Conservation (phyloP, 2,329 filamentous ascomycete species). For the Fusarium sambucinum region DNA sequence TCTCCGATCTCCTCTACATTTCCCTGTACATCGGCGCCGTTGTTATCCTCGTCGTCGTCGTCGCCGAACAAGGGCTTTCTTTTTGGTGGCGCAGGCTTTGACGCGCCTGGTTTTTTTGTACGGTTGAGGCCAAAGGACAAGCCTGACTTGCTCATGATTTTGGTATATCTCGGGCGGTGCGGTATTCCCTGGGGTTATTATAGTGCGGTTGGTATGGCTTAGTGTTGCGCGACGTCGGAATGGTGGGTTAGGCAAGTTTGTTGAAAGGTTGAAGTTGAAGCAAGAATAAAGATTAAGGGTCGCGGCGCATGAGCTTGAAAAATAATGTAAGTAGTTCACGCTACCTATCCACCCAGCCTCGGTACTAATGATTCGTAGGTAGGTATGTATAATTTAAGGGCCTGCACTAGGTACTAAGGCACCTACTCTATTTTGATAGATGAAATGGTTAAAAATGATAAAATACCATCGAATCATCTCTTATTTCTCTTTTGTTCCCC, state of each 20-base stretch:
- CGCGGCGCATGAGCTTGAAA: neutral
- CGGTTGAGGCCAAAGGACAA: constrained; percentile 70
- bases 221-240: constrained; percentile 9
- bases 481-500: neutral
- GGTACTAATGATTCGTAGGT: neutral
- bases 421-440: neutral
- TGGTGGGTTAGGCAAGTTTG: neutral
- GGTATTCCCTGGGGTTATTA: neutral
- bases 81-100: constrained; percentile 63
- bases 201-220: neutral
- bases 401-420: too few species aligned
- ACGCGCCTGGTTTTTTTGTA: constrained; percentile 66
- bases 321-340: neutral
- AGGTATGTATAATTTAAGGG: neutral
- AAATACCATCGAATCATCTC: neutral
- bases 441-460: neutral
- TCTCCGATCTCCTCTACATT: constrained; percentile 73
- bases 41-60: constrained; percentile 63
- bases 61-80: constrained; percentile 70
- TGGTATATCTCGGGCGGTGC: neutral
- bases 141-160: constrained; percentile 61
- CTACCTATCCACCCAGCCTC: neutral
- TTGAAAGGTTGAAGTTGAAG: constrained; percentile 21
- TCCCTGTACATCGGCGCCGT: constrained; percentile 52
- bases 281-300: constrained; percentile 3